Evolutionary conservation across 2,329 filamentous ascomycete species (phyloP), one percentile per base, ranked within the genome.

Genomic region (Fusarium mexicanum): DNA sequence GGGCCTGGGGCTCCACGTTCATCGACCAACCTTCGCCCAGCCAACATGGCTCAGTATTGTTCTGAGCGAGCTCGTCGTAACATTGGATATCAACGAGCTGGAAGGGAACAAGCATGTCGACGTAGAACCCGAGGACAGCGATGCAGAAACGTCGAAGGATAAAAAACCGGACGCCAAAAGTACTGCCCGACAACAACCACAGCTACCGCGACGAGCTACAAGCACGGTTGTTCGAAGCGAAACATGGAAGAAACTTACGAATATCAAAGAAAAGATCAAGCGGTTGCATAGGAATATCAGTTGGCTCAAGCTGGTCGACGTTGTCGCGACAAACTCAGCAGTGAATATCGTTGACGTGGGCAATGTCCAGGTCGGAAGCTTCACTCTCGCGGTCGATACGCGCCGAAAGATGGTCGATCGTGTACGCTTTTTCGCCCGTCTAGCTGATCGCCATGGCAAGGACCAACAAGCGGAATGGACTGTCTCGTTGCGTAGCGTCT

Each of bases 21-120:
- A 99, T 84, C 91, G 95, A 9, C 96, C 96, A 18, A 98, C 96
- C 11, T 98, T 99, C 83, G 94, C 96, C 53, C 95, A 98, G 82
- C 96, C 96, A 50, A 98, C 97, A 72, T 98, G 96, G 95, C 86
- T 98, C 77, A 98, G 95, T 81, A 87, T 99, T 58, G 93, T 96
- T 14, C 84, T 99, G 68, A 94, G 91, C 78, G 96, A 98, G 80
- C 86, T 98, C 57, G 93, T 91, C 57, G 88, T 99, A 58, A 97
- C 94, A 0, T 82, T 98, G 48, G 94, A 99, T 80, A 86, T 95
- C 51, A 88, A 89, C 69, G 88, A 90, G 54, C 83, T 96, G 47
- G 89, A 90, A 74, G 84, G 84, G 33, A 85, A 85, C 61, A 88
- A 86, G 75, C 65, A 79, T 3, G 41, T 62, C 44, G 74, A 76